Conservation (phyloP, 2,329 filamentous ascomycete species). For the Taxawa tesnikishii region DNA sequence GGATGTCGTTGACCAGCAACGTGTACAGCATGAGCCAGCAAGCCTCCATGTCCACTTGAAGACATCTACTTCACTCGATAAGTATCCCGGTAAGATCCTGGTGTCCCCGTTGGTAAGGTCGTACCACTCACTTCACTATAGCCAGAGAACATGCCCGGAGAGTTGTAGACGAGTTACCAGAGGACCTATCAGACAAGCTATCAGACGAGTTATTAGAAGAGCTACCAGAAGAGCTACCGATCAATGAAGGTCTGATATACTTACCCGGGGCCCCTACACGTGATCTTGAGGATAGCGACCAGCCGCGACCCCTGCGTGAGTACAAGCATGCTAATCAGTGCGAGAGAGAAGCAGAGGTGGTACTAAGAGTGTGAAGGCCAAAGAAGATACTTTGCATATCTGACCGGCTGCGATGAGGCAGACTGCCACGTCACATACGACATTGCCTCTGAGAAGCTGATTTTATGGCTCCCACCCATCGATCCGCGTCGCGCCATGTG, state of each 20-base stretch:
- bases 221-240: too few species aligned
- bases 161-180: too few species aligned
- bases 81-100: conserved; percentile 8
- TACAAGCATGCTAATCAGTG: too few species aligned
- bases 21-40: too few species aligned
- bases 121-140: not conserved
- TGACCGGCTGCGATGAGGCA: conserved; percentile 51
- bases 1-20: too few species aligned
- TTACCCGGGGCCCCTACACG: conserved; percentile 38
- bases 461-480: conserved; percentile 84
- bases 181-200: too few species aligned
- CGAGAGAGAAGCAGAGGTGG: too few species aligned
- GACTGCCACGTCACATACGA: conserved; percentile 78
- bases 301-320: conserved; percentile 44
- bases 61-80: conserved; percentile 7
- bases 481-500: conserved; percentile 82
- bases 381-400: too few species aligned
- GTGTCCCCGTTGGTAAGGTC: not conserved
- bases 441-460: conserved; percentile 57
- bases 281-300: conserved; percentile 47
- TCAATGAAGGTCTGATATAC: conserved; percentile 42
- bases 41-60: conserved; percentile 5
- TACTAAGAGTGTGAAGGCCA: too few species aligned
- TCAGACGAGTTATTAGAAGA: too few species aligned
- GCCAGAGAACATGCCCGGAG: conserved; percentile 10